Conservation (phyloP, 2,329 filamentous ascomycete species). For the Cladophialophora chaetospira region DNA sequence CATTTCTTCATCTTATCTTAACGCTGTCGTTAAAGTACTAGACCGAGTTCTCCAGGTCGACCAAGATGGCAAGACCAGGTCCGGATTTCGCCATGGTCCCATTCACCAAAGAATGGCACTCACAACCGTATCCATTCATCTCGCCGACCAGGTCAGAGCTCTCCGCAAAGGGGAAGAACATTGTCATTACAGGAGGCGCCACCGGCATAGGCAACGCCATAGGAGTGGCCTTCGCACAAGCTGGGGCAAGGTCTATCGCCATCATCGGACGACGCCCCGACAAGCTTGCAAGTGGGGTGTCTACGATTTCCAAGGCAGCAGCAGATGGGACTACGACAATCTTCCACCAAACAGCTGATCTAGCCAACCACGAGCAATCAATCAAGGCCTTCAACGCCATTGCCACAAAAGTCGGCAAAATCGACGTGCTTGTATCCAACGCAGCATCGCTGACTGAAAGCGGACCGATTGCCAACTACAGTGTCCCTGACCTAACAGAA, state of each 20-base stretch:
- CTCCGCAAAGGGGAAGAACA: conserved; percentile 29
- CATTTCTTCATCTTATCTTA: too few species aligned
- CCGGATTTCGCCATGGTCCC: too few species aligned
- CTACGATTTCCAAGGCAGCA: not conserved
- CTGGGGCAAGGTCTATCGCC: conserved; percentile 9
- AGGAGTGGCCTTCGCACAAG: conserved; percentile 36
- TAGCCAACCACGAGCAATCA: not conserved
- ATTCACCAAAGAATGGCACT: conserved; percentile 31
- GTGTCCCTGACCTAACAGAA: conserved; percentile 10
- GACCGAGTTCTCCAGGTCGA: too few species aligned
- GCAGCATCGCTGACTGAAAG: not conserved
- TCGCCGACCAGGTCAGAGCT: conserved; percentile 35
- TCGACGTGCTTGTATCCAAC: conserved; percentile 19
- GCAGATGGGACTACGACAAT: not conserved
- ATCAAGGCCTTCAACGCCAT: conserved; percentile 1
- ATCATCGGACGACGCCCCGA: not conserved
- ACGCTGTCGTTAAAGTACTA: too few species aligned
- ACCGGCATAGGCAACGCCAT: conserved; percentile 36
- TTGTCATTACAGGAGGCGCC: conserved; percentile 36
- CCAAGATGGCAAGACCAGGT: too few species aligned
- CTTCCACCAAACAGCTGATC: not conserved
- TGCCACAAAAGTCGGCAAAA: conserved; percentile 3
- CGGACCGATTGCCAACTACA: conserved; percentile 8
- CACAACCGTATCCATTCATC: conserved; percentile 37
- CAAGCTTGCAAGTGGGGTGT: not conserved